phyloP scores from a whole-genome alignment of 2,329 filamentous ascomycete genomes.

The Ustulina deusta region DNA sequence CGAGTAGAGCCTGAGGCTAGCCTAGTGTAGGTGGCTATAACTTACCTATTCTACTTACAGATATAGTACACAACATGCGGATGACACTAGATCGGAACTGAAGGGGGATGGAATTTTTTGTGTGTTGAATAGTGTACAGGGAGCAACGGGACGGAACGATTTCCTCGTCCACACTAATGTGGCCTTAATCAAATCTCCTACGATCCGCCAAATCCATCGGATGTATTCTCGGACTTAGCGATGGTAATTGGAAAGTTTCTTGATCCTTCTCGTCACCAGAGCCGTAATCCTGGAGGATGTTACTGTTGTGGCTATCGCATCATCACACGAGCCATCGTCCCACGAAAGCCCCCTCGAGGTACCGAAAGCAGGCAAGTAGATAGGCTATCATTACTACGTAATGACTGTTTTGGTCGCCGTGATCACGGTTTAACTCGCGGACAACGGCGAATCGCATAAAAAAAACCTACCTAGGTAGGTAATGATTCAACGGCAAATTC shows the following conservation, averaged over 20 bases:
- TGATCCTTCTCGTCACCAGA: not conserved
- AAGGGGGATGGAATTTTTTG: too few relatives aligned
- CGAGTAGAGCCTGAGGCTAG: slow-evolving; percentile 12
- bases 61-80: not conserved
- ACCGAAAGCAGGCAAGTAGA: not conserved
- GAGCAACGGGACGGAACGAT: slow-evolving; percentile 11
- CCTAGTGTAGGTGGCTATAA: not conserved
- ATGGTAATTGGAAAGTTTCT: not conserved
- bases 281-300: slow-evolving; percentile 24
- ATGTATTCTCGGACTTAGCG: slow-evolving; percentile 4
- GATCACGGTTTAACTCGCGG: not conserved
- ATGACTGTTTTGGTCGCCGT: not conserved
- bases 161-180: not conserved
- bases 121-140: too few relatives aligned
- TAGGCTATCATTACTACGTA: not conserved
- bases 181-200: slow-evolving; percentile 5
- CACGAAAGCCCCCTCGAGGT: not conserved
- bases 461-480: too few relatives aligned
- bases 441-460: slow-evolving; percentile 10
- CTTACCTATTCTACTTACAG: not conserved
- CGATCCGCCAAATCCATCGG: not conserved
- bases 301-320: not conserved
- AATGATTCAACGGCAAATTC: slow-evolving; percentile 30
- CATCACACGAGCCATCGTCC: slow-evolving; percentile 3
- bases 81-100: not conserved